Conservation (phyloP, 129 eudicot genomes). For the Arctium lappa region DNA sequence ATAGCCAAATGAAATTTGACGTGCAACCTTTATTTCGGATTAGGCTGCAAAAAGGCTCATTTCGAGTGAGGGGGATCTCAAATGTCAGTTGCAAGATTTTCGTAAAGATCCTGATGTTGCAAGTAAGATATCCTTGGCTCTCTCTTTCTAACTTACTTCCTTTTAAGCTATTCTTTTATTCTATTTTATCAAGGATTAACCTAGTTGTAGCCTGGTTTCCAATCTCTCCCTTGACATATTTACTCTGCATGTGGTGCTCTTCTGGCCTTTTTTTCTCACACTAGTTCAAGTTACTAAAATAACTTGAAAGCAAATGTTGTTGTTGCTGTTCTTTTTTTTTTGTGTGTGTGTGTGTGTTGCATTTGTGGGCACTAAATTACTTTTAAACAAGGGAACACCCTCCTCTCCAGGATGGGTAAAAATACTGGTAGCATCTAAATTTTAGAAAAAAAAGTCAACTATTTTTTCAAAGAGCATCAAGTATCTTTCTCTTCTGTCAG, state of each 20-base stretch:
- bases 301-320: neutral
- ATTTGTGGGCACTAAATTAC: neutral
- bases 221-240: neutral
- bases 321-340: too few species aligned
- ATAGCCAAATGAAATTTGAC: neutral
- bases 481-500: neutral
- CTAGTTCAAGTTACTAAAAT: neutral
- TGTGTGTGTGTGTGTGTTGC: neutral
- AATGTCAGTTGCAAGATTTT: slow-evolving; percentile 65
- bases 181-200: neutral
- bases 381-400: neutral
- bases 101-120: slow-evolving; percentile 72
- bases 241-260: neutral
- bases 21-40: slow-evolving; percentile 2
- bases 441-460: neutral
- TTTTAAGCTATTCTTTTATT: neutral
- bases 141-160: neutral
- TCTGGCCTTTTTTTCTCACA: neutral
- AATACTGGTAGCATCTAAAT: neutral
- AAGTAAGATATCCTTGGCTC: slow-evolving; percentile 42
- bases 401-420: neutral
- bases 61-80: slow-evolving; percentile 72
- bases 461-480: neutral
- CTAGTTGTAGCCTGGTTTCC: neutral
- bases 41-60: slow-evolving; percentile 94